Evolutionary conservation across 495 filamentous ascomycete species (phyloP), one percentile per base, ranked within the genome.

Genomic region (Oleoguttula mirabilis): DNA sequence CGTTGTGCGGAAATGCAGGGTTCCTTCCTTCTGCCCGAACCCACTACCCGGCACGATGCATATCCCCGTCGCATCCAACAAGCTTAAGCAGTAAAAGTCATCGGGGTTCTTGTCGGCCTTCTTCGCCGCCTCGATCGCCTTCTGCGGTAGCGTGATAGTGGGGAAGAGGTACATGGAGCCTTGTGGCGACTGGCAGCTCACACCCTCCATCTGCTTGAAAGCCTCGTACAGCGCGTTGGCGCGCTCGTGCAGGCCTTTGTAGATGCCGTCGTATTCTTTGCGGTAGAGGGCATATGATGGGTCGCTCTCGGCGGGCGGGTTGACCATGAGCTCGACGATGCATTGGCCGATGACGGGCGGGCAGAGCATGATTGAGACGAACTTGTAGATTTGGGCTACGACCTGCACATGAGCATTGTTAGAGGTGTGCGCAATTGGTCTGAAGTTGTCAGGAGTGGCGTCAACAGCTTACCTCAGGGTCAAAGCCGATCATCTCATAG

Each of bases 121-220:
- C 49, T 74, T 57, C 24, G 90, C 90, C 23, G 78, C 78, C 47
- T 75, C 78, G 47, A 80, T 58, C 33, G 88, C 92, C 60, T 80
- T 80, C 27, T 56, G 42, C 4, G 92, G 76, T 21, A 96, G 66
- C 23, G 69, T 72, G 63, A 98, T 93, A 36, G 83, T 85, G 3
- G 90, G 90, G 77, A 95, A 98, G 52, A 98, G 81, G 68, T 98
- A 98, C 90, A 98, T 98, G 50, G 79, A 75, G 20, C 90, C 90
- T 73, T 76, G 72, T 24, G 90, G 90, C 32, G 73, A 65, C 56
- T 88, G 80, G 65, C 85, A 92, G 54, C 82, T 74, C 30, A 96
- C 92, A 33, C 90, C 90, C 56, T 94, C 87, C 90, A 98, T 96
- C 54, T 79, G 67, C 63, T 79, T 67, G 66, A 98, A 98, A 7